Evolutionary conservation across 78 protist genomes (phyloP).

Genomic region (slime mould (Dictyostelium discoideum)): dicty_2.7 NC_007090.3:4170501-4171000

Average conservation of each 20-base stretch:
- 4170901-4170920: too few relatives aligned
- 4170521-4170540: conserved; percentile 25
- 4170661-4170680: conserved; percentile 76
- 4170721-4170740: not conserved
- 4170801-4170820: not conserved
- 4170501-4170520: conserved; percentile 73
- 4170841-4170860: too few relatives aligned
- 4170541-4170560: conserved; percentile 38
- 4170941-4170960: too few relatives aligned
- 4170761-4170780: not conserved
- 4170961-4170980: too few relatives aligned
- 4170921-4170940: too few relatives aligned
- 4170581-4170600: conserved; percentile 85
- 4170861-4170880: too few relatives aligned
- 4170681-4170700: conserved; percentile 67
- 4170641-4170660: not conserved
- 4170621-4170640: conserved; percentile 81
- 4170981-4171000: too few relatives aligned
- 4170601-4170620: conserved; percentile 56
- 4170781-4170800: not conserved
- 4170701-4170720: conserved; percentile 13
- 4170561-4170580: conserved; percentile 66
- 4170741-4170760: not conserved
- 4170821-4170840: too few relatives aligned
- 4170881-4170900: too few relatives aligned